A percentile compares a stretch with the other conserved stretches of the same genome.
These are phyloP conservation scores for Gossypium schwendimanii DNA, from an alignment of 441 rosid genomes.

Conservation along the genomic window DNA sequence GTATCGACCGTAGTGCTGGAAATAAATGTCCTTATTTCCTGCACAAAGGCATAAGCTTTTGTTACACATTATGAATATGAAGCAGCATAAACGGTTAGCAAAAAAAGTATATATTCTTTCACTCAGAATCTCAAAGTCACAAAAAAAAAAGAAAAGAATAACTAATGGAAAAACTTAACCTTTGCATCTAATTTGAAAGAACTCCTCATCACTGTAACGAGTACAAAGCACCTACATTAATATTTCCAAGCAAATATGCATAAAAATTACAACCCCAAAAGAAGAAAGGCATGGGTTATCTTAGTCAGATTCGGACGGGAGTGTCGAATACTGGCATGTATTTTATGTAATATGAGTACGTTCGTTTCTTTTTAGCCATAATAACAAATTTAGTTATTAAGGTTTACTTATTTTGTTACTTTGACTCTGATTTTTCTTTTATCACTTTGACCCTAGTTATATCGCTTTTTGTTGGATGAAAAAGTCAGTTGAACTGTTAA, in stretches of 20 bases:
- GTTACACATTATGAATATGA: background rate
- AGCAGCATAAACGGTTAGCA: background rate
- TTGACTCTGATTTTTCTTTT: too few relatives aligned
- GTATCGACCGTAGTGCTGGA: constrained; percentile 59
- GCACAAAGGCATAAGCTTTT: constrained; percentile 14
- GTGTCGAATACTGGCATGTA: background rate
- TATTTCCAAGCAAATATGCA: background rate
- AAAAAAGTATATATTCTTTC: background rate
- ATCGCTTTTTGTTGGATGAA: too few relatives aligned
- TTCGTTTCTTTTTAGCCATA: background rate
- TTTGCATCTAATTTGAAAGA: constrained; percentile 65
- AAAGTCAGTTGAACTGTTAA: too few relatives aligned
- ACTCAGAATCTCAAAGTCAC: background rate
- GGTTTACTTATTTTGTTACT: too few relatives aligned
- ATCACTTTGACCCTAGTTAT: too few relatives aligned
- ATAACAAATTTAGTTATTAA: too few relatives aligned
- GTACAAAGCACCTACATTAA: constrained; percentile 75
- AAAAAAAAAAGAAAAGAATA: too few relatives aligned
- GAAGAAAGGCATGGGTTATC: background rate
- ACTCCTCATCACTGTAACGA: constrained; percentile 75
- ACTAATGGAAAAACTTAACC: constrained; percentile 28
- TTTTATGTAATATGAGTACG: background rate
- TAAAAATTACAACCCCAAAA: background rate
- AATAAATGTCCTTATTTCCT: constrained; percentile 71
- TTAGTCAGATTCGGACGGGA: background rate